Evolutionary conservation across 2,329 filamentous ascomycete genomes (phyloP).

Genomic region (Arthrobotrys sinensis): DNA sequence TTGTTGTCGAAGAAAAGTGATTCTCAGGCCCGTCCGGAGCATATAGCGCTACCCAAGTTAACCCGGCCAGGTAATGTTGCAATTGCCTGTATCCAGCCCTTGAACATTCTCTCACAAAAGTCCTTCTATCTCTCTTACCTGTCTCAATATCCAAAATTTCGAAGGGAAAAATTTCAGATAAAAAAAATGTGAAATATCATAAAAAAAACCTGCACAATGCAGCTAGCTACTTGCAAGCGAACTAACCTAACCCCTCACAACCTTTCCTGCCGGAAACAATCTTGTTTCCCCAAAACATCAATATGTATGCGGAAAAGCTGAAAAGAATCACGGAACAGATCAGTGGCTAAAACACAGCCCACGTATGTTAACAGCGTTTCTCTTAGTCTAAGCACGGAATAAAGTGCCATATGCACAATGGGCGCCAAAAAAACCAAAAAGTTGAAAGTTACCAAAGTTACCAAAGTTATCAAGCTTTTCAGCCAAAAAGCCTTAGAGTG

Average conservation of each 20-base stretch:
- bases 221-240: neutral
- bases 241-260: neutral
- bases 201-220: constrained; percentile 16
- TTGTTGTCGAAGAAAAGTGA: no score
- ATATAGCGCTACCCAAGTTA: neutral
- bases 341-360: constrained; percentile 47
- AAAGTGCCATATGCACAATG: constrained; percentile 40
- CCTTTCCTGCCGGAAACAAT: constrained; percentile 9
- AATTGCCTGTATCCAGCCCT: constrained; percentile 24
- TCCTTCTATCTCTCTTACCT: constrained; percentile 10
- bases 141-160: constrained; percentile 22
- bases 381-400: constrained; percentile 27
- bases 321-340: neutral
- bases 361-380: constrained; percentile 44
- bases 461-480: constrained; percentile 17
- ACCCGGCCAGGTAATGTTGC: constrained; percentile 4
- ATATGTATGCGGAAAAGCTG: neutral
- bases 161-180: neutral
- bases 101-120: constrained; percentile 16
- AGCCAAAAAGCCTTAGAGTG: neutral
- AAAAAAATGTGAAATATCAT: constrained; percentile 1
- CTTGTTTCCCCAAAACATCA: neutral
- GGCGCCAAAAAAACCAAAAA: constrained; percentile 40
- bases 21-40: no score
- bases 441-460: neutral